Evolutionary conservation across 495 filamentous ascomycete genomes (phyloP), one percentile per base, ranked within the genome.

Genomic region (Sabuloglossum arenarium): DNA sequence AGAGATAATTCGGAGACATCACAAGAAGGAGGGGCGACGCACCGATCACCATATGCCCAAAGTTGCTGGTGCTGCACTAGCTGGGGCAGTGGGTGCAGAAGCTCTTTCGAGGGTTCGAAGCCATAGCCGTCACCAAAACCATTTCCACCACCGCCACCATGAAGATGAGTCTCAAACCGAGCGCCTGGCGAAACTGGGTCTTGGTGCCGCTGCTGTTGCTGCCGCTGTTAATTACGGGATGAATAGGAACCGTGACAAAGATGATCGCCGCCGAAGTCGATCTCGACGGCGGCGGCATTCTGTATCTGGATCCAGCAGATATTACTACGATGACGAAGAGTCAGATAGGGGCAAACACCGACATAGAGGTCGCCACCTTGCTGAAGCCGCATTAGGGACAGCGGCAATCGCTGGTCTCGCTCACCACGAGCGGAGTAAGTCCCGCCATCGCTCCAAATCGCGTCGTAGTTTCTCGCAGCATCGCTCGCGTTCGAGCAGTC

Each of bases 41-140:
- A 73, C 71, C 0, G 68, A 81, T 34, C 73, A 81, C 60, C 79
- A 81, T 58, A 73, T 80, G n/a, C 75, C 80, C n/a, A 80, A 83
- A 61, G 80, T 84, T 43, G 65, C 89, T 28, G 87, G 84, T 29
- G 87, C 86, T 31, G 87, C 84, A 55, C 86, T 84, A 25, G 67
- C 91, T 21, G 88, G 88, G 57, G 88, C 85, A 14, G 71, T 89
- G 24, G 88, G 85, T 45, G 86, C 86, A 29, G 84, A 91, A 69
- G 83, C 78, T 16, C 71, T 81, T 23, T 77, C 79, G n/a, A 80
- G 86, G 56, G 81, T 79, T 11, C 75, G 80, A 60, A 84, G 80
- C 59, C 77, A 70, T 30, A 27, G 25, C 25, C 53, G 19, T 24
- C 55, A 46, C 50, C 31, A 2, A 51, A 10, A 42, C 24, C 34